Evolutionary conservation across 2,329 filamentous ascomycete genomes (phyloP).

Genomic region (Aspergillus costaricaensis): DNA sequence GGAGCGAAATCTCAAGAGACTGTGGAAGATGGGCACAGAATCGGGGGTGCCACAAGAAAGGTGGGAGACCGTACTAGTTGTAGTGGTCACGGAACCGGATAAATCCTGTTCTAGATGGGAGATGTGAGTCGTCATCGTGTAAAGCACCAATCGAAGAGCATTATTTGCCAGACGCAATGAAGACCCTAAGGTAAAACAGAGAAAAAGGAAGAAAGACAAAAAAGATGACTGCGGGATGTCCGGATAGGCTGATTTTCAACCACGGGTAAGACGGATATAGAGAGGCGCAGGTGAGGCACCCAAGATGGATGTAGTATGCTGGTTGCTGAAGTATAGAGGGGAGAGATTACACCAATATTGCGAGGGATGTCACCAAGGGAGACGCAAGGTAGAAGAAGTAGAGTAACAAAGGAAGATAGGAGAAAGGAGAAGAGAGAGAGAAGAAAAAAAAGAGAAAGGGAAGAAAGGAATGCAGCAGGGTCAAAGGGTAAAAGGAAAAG

Average conservation of each 20-base stretch:
- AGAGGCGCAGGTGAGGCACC: not conserved
- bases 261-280: constrained; percentile 9
- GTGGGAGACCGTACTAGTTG: constrained; percentile 20
- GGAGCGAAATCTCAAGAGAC: constrained; percentile 28
- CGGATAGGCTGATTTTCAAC: not conserved
- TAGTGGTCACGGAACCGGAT: constrained; percentile 27
- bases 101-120: constrained; percentile 30
- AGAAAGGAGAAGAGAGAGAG: constrained; percentile 2
- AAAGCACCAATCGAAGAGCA: constrained; percentile 19
- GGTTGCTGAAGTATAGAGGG: not conserved
- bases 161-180: constrained; percentile 13
- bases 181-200: not conserved
- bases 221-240: not conserved
- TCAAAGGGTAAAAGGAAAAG: constrained; percentile 4
- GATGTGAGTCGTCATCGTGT: constrained; percentile 36
- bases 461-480: too few species aligned
- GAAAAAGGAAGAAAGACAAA: not conserved
- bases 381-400: constrained; percentile 7
- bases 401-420: not conserved
- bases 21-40: constrained; percentile 25
- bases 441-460: constrained; percentile 5
- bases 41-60: constrained; percentile 24
- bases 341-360: not conserved
- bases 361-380: constrained; percentile 7
- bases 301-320: not conserved